These are phyloP conservation scores for Leucosporidium scottii DNA, from an alignment of 768 basidiomycete species.

Conservation along the genomic window DNA sequence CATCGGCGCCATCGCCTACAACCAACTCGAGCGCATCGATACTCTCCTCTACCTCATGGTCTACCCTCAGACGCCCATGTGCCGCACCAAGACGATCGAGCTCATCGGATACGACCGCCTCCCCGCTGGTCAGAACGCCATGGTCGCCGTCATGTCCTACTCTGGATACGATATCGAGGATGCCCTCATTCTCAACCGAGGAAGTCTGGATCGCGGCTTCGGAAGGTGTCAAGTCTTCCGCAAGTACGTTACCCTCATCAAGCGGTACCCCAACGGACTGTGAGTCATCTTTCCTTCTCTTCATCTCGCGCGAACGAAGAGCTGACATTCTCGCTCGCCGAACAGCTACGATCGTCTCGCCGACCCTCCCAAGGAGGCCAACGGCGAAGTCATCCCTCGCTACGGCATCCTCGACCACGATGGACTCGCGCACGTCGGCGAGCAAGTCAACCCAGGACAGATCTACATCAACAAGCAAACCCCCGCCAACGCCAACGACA, in stretches of 20 bases:
- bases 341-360: conserved; percentile 83
- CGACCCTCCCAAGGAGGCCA: conserved; percentile 79
- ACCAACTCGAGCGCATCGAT: conserved; percentile 95
- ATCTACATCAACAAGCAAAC: conserved; percentile 96
- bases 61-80: conserved; percentile 99
- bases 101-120: conserved; percentile 91
- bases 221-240: conserved; percentile 95
- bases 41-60: conserved; percentile 95
- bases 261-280: conserved; percentile 96
- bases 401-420: conserved; percentile 88
- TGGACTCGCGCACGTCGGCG: conserved; percentile 89
- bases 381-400: conserved; percentile 67
- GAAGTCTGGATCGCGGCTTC: conserved; percentile 93
- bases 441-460: conserved; percentile 84
- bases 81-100: conserved; percentile 97
- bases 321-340: neutral
- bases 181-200: conserved; percentile 91
- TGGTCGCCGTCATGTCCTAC: conserved; percentile 97
- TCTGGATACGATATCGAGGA: conserved; percentile 99
- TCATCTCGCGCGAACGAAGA: neutral
- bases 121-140: conserved; percentile 97
- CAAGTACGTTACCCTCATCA: conserved; percentile 87
- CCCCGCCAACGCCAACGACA: conserved; percentile 83
- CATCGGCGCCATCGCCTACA: conserved; percentile 96
- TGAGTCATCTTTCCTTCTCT: conserved; percentile 48